Base-by-base conservation (phyloP, 495 filamentous ascomycete species). In the Talaromyces ruber region DNA sequence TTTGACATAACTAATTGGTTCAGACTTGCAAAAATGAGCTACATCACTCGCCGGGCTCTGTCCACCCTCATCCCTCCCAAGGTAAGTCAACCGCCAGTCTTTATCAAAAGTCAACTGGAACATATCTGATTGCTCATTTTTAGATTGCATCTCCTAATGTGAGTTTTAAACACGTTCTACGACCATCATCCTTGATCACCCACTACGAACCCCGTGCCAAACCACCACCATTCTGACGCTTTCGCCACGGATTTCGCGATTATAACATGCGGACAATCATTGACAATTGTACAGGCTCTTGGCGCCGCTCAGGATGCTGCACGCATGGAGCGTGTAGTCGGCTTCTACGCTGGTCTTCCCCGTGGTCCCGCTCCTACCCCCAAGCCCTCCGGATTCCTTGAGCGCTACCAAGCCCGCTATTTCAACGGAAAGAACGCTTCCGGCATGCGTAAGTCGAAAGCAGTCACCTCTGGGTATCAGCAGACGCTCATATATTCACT, bases 31-130 rank as follows among this genome's bases (percentile, higher is more conserved):
- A 88, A 79, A 76, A 98, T 97, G 93, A 96, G 92, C 80, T 92
- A 84, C 85, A 84, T 94, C 69, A 82, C 84, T 68, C 88, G 88
- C 76, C 85, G 93, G 76, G 88, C 84, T 83, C 88, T 99, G 71
- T 97, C 95, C 71, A 96, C 95, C 82, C 84, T 99, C 73, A 96
- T 99, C 75, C 94, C 94, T 67, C 94, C 94, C 67, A 98, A 98
- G 89, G 93, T 93, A 85, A 65, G 84, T 62, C 59, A 64, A 58
- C 61, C 53, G 51, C 11, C 9, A 16, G 25, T 1, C 2, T 8
- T 30, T 18, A 14, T 37, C 50, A 2, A 25, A 56, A 21, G 16
- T 26, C 9, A 25, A 26, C 43, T 37, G 30, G 14, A 22, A 28
- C 2, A 7, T 28, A 9, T 63, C 77, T 81, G 71, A 73, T 62